Conservation (phyloP, 805 yeast species). For the Myxozyma vanderwaltii region DNA sequence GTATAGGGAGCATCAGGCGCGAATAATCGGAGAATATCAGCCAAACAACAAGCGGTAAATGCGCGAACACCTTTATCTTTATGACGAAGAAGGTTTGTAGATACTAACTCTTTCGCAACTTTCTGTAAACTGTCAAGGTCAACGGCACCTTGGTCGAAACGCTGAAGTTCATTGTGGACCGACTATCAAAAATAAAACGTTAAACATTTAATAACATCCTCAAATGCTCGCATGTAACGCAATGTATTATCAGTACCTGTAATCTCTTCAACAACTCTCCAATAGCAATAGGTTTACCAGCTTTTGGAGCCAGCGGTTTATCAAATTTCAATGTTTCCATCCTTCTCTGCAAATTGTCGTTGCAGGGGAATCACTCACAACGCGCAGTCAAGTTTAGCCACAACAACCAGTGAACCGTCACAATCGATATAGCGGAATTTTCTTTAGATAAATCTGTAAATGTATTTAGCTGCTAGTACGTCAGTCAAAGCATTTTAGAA, state of each 20-base stretch:
- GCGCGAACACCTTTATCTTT: constrained; percentile 71
- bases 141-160: constrained; percentile 61
- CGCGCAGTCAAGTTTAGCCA: neutral
- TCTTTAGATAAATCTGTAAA: too few relatives aligned
- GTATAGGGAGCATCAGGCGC: constrained; percentile 93
- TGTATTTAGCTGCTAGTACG: too few relatives aligned
- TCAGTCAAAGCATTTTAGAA: too few relatives aligned
- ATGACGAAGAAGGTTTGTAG: constrained; percentile 60
- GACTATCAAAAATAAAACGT: constrained; percentile 37
- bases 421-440: too few relatives aligned
- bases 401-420: neutral
- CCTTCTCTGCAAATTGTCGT: neutral
- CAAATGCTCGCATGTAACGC: too few relatives aligned
- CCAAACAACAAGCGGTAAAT: constrained; percentile 67
- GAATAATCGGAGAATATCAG: constrained; percentile 72
- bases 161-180: constrained; percentile 64
- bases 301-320: constrained; percentile 57
- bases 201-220: too few relatives aligned
- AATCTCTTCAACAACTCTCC: constrained; percentile 63
- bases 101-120: constrained; percentile 56
- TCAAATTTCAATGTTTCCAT: constrained; percentile 43
- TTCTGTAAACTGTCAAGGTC: constrained; percentile 51
- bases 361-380: neutral
- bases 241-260: constrained; percentile 46
- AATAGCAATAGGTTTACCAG: constrained; percentile 58